Conservation (phyloP, 2,329 filamentous ascomycete species). For the Fusarium nisikadoi region DNA sequence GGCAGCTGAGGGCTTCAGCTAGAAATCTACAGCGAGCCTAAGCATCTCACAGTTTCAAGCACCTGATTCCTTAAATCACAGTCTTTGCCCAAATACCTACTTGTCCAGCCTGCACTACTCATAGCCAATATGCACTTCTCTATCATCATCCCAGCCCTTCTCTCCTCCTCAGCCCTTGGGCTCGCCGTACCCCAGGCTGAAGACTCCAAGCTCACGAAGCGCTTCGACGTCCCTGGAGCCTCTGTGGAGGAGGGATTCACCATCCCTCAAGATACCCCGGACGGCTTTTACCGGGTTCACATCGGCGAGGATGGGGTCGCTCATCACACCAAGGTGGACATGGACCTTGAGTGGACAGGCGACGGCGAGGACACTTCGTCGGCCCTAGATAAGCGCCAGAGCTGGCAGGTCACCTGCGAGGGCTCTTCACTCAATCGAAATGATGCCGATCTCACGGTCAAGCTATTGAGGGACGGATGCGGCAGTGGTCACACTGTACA, state of each 20-base stretch:
- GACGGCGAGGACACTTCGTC: background rate
- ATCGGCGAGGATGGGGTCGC: background rate
- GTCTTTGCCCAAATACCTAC: accelerated
- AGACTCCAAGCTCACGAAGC: background rate
- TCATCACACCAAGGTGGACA: background rate
- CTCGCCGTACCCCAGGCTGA: background rate
- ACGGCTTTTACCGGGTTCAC: background rate
- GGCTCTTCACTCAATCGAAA: background rate
- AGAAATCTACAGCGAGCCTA: background rate
- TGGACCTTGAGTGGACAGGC: background rate
- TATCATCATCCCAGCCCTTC: background rate
- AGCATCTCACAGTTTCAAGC: background rate
- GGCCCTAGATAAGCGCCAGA: background rate
- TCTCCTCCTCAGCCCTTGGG: background rate
- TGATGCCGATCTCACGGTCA: background rate
- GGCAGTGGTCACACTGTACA: background rate
- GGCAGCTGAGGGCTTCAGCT: background rate
- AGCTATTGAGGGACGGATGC: background rate
- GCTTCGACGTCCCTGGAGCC: background rate
- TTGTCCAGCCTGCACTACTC: background rate
- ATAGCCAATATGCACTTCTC: background rate
- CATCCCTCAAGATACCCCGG: background rate
- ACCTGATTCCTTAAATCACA: background rate
- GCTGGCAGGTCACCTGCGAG: background rate
- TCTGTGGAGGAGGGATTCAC: background rate